Evolutionary conservation across 2,329 filamentous ascomycete species (phyloP).

Genomic region (Ramularia endophylla): DNA sequence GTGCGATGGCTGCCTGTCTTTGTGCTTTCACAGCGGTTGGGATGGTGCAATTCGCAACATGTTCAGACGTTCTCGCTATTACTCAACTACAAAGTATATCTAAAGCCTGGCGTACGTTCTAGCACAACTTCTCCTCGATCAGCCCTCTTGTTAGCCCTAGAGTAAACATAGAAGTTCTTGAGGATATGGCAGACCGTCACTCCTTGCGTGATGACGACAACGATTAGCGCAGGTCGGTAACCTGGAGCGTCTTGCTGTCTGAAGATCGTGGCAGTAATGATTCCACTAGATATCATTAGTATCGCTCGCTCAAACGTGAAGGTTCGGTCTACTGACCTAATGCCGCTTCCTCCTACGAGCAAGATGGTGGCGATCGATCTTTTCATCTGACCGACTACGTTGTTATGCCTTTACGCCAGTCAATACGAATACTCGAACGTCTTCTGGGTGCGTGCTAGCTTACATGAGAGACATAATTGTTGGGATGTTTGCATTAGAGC

Average conservation of each 20-base stretch:
- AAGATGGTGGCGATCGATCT: conserved; percentile 69
- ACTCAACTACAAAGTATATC: conserved; percentile 18
- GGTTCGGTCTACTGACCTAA: conserved; percentile 29
- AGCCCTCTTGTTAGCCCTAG: conserved; percentile 32
- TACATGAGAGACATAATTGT: too few species aligned
- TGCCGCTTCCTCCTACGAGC: conserved; percentile 66
- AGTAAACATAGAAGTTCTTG: conserved; percentile 18
- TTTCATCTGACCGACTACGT: conserved; percentile 82
- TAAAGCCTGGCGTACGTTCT: conserved; percentile 26
- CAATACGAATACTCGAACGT: too few species aligned
- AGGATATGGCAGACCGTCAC: conserved; percentile 16
- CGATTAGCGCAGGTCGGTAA: conserved; percentile 15
- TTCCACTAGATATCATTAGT: conserved; percentile 29
- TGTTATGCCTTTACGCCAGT: conserved; percentile 77
- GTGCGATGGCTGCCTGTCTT: too few species aligned
- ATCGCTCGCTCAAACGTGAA: too few species aligned
- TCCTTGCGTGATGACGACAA: conserved; percentile 18
- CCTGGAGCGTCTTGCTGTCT: conserved; percentile 39
- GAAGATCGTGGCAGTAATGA: conserved; percentile 69
- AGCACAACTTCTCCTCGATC: conserved; percentile 39
- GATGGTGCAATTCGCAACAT: too few species aligned
- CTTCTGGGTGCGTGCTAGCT: too few species aligned
- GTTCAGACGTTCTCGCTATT: too few species aligned
- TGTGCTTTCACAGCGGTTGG: too few species aligned
- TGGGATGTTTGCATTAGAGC: conserved; percentile 71